Percentiles rank a stretch among this genome's conserved stretches.
Evolutionary conservation across 805 yeast genomes (phyloP).

Genomic region (Ascoidea tarda): DNA sequence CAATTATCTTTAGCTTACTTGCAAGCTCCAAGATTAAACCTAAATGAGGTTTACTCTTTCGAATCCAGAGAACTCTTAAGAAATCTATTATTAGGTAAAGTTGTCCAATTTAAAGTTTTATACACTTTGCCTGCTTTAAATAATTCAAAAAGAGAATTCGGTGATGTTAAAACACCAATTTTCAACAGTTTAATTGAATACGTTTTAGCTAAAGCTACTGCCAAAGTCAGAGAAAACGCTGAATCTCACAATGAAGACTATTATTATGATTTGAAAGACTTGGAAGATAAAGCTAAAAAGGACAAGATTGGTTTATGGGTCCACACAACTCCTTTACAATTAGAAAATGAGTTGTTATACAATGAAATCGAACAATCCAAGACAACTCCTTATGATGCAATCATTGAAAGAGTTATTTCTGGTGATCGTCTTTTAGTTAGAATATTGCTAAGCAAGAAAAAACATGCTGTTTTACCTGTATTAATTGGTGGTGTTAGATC

Average conservation of each 20-base stretch:
- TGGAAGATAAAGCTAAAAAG: conserved; percentile 37
- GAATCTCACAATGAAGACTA: conserved; percentile 29
- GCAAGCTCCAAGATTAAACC: conserved; percentile 35
- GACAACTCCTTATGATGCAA: conserved; percentile 20
- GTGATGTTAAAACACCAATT: conserved; percentile 53
- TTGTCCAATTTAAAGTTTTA: conserved; percentile 40
- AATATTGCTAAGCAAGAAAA: conserved; percentile 27
- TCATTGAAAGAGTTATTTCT: conserved; percentile 62
- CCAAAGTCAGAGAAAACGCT: conserved; percentile 43
- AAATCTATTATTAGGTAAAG: conserved; percentile 47
- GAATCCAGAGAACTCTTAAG: conserved; percentile 52
- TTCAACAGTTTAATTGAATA: conserved; percentile 45
- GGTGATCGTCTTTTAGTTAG: conserved; percentile 71
- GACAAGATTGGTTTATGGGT: conserved; percentile 46
- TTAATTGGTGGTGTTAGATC: conserved; percentile 60
- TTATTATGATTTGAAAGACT: conserved; percentile 21
- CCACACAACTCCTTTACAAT: conserved; percentile 3
- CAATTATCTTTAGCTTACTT: conserved; percentile 51
- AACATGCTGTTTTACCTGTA: conserved; percentile 45
- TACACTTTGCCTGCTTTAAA: conserved; percentile 29
- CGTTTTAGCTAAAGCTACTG: conserved; percentile 43
- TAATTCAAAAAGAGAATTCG: conserved; percentile 47
- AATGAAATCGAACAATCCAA: conserved; percentile 6
- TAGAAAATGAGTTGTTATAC: conserved; percentile 4
- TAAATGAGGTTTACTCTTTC: conserved; percentile 34